Evolutionary conservation across 1,284 basidiomycete species (phyloP), one percentile per base, ranked within the genome.

Genomic region (Mycena citricolor): DNA sequence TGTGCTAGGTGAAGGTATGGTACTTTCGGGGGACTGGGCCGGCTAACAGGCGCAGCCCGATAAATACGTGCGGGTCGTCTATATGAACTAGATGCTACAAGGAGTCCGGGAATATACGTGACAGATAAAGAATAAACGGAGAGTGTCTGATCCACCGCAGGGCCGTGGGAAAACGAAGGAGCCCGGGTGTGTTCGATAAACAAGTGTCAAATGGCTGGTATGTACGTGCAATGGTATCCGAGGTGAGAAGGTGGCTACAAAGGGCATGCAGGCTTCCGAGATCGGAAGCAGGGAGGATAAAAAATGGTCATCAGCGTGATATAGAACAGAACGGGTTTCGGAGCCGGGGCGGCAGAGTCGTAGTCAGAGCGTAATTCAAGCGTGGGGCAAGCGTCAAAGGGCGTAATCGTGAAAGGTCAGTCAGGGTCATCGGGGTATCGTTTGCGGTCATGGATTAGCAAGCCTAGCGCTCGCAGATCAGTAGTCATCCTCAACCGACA

Each of bases 181-280:
- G 32, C 16, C 16, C 16, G 17, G 42, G 25, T 14, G 26, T 17
- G 42, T 51, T 54, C 51, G 39, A 56, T 54, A 54, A 54, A 49
- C 47, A 48, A 39, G 16, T 38, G 41, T 44, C 46, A 50, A 54
- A 54, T 47, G 39, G 47, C 26, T 48, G 43, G 46, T 51, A 53
- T 55, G 48, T 50, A 53, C 42, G 44, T 47, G 39, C 45, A 32
- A 40, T 47, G 51, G 51, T 46, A 50, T 50, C 39, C 32, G 39
- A 42, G 37, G 31, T 24, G 21, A 25, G 26, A 36, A 19, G 13
- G 40, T 25, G 39, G 49, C 49, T 48, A 52, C 50, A 52, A 47
- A 38, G 42, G 43, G 24, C 23, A 42, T 48, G 28, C 37, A 19
- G 41, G 37, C 41, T 39, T 43, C 44, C 42, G 33, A 29, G 35